Base-by-base conservation (phyloP, 768 basidiomycete species). In the Mycena venus region DNA sequence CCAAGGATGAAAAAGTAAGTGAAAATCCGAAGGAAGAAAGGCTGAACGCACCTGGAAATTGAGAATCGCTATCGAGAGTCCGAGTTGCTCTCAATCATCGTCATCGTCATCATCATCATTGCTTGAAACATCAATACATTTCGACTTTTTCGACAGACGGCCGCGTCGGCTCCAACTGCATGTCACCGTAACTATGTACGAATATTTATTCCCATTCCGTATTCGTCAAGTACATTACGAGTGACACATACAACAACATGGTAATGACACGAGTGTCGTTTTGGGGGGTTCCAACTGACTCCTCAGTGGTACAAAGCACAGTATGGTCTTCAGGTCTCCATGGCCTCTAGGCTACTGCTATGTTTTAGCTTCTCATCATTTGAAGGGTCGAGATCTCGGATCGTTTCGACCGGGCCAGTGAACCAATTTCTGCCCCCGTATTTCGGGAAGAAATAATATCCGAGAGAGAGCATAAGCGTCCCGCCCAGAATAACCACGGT, bases 401-500 rank as follows among this genome's bases (percentile, higher is more conserved):
- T 76, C 23, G 87, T 91, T 21, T 82, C 73, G 19, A 91, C 81
- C 0, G 90, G 90, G 0, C 90, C 90, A 3, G 81, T 86, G 77
- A 91, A 91, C 90, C 90, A 91, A 70, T 89, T 81, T 32, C 86
- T 85, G 2, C 90, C 91, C 11, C 91, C 91, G 55, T 91, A 91
- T 51, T 82, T 82, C 2, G 89, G 90, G 76, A 89, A 86, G 80
- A 89, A 91, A 79, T 90, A 92, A 84, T 89, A 92, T 6, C 82
- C 75, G 23, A 91, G 73, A 3, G 89, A 88, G 32, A 91, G 85
- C 4, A 82, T 42, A 14, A 85, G 73, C n/a, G 77, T 80, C 2
- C 82, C 84, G 14, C 82, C 80, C 17, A 86, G 78, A 8, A 85
- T 82, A 4, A 85, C 80, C 17, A 78, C 72, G 21, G 82, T 77